Evolutionary conservation across 805 yeast species (phyloP), one percentile per base, ranked within the genome.

Genomic region (Wickerhamiella alocasiicola): DNA sequence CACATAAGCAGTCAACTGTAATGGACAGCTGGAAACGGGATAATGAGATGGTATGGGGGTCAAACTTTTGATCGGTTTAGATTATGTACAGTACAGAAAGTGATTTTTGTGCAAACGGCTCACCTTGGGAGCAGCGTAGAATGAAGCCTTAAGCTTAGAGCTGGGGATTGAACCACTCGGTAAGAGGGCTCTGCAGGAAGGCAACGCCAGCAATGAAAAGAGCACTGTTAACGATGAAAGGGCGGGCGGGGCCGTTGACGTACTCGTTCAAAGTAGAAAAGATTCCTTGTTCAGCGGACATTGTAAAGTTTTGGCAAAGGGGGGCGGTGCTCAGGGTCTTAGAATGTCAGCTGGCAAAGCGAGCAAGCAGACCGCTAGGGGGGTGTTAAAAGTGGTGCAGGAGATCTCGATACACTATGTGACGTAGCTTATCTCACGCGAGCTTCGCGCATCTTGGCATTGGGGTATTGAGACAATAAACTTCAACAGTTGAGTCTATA

Each of bases 111-210:
- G 17, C 19, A 20, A 31, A 23, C 20, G 18, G 17, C 26, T 12
- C 11, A 26, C n/a, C 5, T n/a, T n/a, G n/a, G n/a, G n/a, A n/a
- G n/a, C n/a, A 6, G 30, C n/a, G n/a, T n/a, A n/a, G n/a, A n/a
- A n/a, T n/a, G n/a, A n/a, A n/a, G n/a, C n/a, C n/a, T n/a, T n/a
- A 12, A 18, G 7, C 33, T 42, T 47, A 50, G 26, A 50, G 44
- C 60, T 60, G 63, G 35, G 65, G 65, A 43, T 59, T 56, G 36
- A 61, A 53, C 58, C 50, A 53, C 45, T 62, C 66, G 54, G 60
- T 59, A 41, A 59, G 42, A 27, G 61, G 50, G 39, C 63, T 58
- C 53, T 59, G 59, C 48, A 62, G 56, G 49, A 62, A 60, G 24
- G 52, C 55, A 26, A 62, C 63, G 30, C 65, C 66, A 21, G 62